phyloP scores from a whole-genome alignment of 352 stramenopile species.

The Pythium insidiosum region DNA sequence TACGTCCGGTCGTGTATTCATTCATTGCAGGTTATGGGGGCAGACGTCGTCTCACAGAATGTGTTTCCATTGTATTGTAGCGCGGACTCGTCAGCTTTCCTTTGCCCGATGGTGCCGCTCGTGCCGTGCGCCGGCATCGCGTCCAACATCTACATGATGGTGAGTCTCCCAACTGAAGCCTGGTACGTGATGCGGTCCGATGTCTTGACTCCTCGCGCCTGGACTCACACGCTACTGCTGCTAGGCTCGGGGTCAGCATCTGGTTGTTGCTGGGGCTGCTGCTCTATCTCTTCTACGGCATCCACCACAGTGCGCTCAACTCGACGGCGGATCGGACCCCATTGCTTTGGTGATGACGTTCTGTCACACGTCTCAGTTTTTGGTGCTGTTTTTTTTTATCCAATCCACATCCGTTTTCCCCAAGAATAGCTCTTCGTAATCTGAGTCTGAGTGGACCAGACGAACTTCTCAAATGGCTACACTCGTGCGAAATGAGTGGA shows the following conservation, averaged over 20 bases:
- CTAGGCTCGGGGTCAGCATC: slow-evolving; percentile 66
- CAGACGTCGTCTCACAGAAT: slow-evolving; percentile 57
- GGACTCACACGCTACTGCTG: too few species aligned
- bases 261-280: slow-evolving; percentile 57
- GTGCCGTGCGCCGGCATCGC: slow-evolving; percentile 28
- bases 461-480: slow-evolving; percentile 1
- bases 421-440: slow-evolving; percentile 11
- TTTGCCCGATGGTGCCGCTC: slow-evolving; percentile 27
- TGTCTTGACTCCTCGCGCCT: background rate
- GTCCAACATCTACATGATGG: slow-evolving; percentile 43
- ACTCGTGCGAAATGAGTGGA: background rate
- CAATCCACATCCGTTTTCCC: background rate
- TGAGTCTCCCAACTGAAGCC: slow-evolving; percentile 18
- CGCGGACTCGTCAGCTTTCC: slow-evolving; percentile 16
- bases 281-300: slow-evolving; percentile 74
- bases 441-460: slow-evolving; percentile 5
- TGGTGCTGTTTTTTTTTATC: background rate
- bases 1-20: slow-evolving; percentile 1
- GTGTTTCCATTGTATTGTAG: slow-evolving; percentile 23
- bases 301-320: slow-evolving; percentile 61
- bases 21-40: slow-evolving; percentile 22
- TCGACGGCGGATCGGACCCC: slow-evolving; percentile 16
- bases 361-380: too few species aligned
- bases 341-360: slow-evolving; percentile 13
- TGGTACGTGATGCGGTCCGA: slow-evolving; percentile 12